phyloP scores from a whole-genome alignment of 2,329 filamentous ascomycete species.

The Sporothrix schenckii region DNA sequence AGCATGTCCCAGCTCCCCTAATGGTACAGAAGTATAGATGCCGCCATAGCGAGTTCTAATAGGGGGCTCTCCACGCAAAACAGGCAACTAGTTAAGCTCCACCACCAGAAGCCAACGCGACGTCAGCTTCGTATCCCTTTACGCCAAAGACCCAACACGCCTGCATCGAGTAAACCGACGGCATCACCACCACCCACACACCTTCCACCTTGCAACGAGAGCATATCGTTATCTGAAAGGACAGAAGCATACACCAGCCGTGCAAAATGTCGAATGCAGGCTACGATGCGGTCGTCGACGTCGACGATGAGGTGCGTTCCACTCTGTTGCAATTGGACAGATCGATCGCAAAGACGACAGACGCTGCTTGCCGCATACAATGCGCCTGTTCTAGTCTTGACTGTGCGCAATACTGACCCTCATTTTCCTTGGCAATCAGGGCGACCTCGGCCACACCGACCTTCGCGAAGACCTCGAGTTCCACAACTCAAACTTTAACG shows the following conservation, averaged over 20 bases:
- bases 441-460: constrained; percentile 96
- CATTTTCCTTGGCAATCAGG: constrained; percentile 56
- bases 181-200: neutral
- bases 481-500: constrained; percentile 85
- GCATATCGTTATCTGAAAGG: neutral
- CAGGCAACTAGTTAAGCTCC: constrained; percentile 25
- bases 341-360: neutral
- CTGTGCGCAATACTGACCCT: neutral
- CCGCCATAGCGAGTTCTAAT: neutral
- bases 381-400: neutral
- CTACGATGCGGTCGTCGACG: constrained; percentile 97
- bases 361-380: neutral
- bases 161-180: neutral
- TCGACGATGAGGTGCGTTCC: constrained; percentile 79
- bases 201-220: no score
- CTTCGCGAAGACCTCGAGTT: constrained; percentile 99
- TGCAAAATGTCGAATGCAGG: constrained; percentile 55
- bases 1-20: neutral
- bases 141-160: constrained; percentile 17
- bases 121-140: constrained; percentile 24
- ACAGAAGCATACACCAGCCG: neutral
- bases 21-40: no score
- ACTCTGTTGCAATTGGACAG: neutral
- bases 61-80: neutral
- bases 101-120: constrained; percentile 30